Base-by-base conservation (phyloP, 805 yeast species). In the Zygosaccharomyces gambellarensis region DNA sequence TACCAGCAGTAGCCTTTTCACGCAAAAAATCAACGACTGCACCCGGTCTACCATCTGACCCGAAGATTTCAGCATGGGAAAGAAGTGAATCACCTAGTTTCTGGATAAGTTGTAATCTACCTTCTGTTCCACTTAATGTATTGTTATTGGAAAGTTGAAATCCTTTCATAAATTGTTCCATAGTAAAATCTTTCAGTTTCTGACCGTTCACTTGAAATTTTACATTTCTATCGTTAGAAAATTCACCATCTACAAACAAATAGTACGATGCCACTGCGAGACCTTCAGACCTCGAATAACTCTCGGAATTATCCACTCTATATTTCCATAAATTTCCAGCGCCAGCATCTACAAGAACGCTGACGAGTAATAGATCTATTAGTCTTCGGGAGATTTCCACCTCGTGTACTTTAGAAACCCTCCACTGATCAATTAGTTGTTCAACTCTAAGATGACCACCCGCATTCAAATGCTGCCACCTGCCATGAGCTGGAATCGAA, bases 301-400 rank as follows among this genome's bases (percentile, higher is more conserved):
- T 45, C 5, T 64, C 66, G 1, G 70, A 58, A 1, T 50, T 65
- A 1, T 57, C 50, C 51, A 80, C 83, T 2, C 51, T 57, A 56
- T 70, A 82, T 38, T 58, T 62, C 87, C 87, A 82, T 8, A 55
- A 57, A 47, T 78, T 76, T 17, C 87, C 87, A 0, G 87, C 86
- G 21, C 87, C 87, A 4, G 87, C 87, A 62, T 82, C 87, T 23
- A 82, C 68, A 41, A 82, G 63, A 3, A 82, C 87, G 50, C 84
- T 78, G 30, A 82, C 76, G 3, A 81, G 74, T 54, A 81, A 78
- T 48, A 82, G 65, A 62, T 82, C 87, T 47, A 82, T 70, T 36
- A 82, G 64, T 39, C 78, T 74, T 55, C 73, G 75, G 31, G 83
- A 78, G 25, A 77, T 73, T 49, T 80, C 85, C 11, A 68, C 52